Evolutionary conservation across 208 protist genomes (phyloP), one percentile per base, ranked within the genome.

Genomic region (Crithidia bombi): DNA sequence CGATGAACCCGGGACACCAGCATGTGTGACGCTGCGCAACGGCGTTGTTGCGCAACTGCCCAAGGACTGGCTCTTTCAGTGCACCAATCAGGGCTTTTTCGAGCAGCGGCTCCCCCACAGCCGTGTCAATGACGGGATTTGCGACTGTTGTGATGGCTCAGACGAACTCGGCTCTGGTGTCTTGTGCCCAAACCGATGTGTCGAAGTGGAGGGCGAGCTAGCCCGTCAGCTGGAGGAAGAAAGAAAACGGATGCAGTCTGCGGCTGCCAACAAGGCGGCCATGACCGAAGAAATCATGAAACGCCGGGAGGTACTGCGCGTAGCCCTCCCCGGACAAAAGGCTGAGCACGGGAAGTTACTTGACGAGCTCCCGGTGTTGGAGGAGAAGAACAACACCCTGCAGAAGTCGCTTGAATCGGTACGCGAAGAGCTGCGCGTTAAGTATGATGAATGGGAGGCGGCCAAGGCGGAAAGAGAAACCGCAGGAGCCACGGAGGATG

Each of bases 131-230:
- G 96, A 99, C 74, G 97, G 96, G 49, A 85, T 98, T 50, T 88
- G 77, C 39, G 96, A 98, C 74, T 98, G 96, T 78, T 98, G 96
- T 79, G 96, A 98, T 63, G 96, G 94, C 41, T 93, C 90, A 32
- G 96, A 98, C 73, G 96, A 98, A 75, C 55, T 71, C 21, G 55
- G 25, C 25, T 70, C 66, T 23, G 32, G 28, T 36, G 75, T 68
- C 5, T 30, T 51, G 26, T 97, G 93, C 63, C 57, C 78, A 17
- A 88, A 97, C 59, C 69, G 76, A 10, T 98, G 92, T 71, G 81
- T 39, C 19, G 83, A 85, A 36, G 59, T 68, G 3, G 69, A 36
- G 26, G 26, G 71, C 36, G 83, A 88, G 38, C 47, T 54, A 19
- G 68, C 58, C 25, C 49, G 65, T 28, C 33, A 80, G 55, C 36